Evolutionary conservation across 805 yeast species (phyloP).

Genomic region (Yarrowia sp.): DNA sequence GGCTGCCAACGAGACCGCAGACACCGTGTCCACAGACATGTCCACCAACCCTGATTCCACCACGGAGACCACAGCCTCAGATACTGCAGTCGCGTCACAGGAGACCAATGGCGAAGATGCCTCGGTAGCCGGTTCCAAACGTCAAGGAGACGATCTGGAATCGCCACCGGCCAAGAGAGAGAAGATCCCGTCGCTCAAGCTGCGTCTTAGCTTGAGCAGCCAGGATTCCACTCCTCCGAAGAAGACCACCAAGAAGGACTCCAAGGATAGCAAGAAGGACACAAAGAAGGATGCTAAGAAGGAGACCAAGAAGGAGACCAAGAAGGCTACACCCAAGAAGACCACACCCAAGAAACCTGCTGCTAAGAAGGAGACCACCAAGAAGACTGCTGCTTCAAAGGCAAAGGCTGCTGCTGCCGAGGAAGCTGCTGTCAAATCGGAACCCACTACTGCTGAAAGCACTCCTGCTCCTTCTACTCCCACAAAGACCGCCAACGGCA

Average conservation of each 20-base stretch:
- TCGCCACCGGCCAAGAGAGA: slow-evolving; percentile 25
- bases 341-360: not conserved
- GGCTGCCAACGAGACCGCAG: slow-evolving; percentile 5
- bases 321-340: slow-evolving; percentile 8
- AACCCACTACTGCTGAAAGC: not conserved
- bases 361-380: slow-evolving; percentile 3
- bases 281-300: not conserved
- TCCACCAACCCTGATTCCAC: slow-evolving; percentile 25
- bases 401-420: slow-evolving; percentile 2
- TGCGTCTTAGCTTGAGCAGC: slow-evolving; percentile 21
- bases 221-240: slow-evolving; percentile 10
- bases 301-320: not conserved
- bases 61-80: not conserved
- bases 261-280: slow-evolving; percentile 5
- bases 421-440: slow-evolving; percentile 20
- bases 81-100: slow-evolving; percentile 13
- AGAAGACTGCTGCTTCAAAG: slow-evolving; percentile 2
- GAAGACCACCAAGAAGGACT: slow-evolving; percentile 3
- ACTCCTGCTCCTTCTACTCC: slow-evolving; percentile 20
- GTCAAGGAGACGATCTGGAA: slow-evolving; percentile 25
- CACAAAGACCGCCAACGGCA: slow-evolving; percentile 4
- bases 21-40: not conserved
- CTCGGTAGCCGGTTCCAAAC: not conserved
- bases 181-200: slow-evolving; percentile 29
- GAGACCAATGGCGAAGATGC: not conserved